Base-by-base conservation (phyloP, 768 basidiomycete genomes). In the Macrolepiota fuliginosa region DNA sequence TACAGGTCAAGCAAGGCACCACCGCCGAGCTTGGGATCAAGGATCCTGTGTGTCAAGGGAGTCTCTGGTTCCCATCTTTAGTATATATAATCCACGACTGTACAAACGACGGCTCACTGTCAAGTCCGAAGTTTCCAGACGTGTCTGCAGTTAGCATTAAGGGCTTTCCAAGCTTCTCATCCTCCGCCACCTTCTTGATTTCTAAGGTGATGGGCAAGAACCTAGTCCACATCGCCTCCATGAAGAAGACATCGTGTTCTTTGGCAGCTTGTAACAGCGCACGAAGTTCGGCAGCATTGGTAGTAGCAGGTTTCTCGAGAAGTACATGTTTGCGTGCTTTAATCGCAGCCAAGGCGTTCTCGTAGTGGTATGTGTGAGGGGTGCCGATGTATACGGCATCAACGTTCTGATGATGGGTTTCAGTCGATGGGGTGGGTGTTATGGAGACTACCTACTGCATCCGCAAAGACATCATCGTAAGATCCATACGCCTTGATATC, bases 221-320 rank as follows among this genome's bases (percentile, higher is more conserved):
- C 37, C 90, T 81, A 37, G 92, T 93, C 91, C 92, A 94, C 73
- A 94, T 79, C 0, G 90, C 92, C 74, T 96, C 94, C 93, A 96
- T 95, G 67, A 96, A 84, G 79, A 96, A 96, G 1, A 94, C 81
- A 17, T 86, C 83, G 66, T 88, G 77, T 70, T 91, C 84, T 71
- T 89, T 90, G 1, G 94, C 92, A 19, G 91, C 81, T 10, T 76
- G 76, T 19, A 94, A 76, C 24, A 96, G 81, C 50, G 87, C 83
- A n/a, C 84, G 82, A 22, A 93, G 78, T 69, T 96, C 92, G 2
- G 87, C 82, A 4, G 81, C 77, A 68, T 93, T 94, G 63, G 79
- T 82, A 1, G 94, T 95, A 55, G 91, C 88, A 0, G 92, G 91
- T 62, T 96, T 96, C 74, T 96, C 94, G 73, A 91, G 91, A 25